Evolutionary conservation across 2,329 filamentous ascomycete genomes (phyloP), one percentile per base, ranked within the genome.

Genomic region (Ophiostoma perfectum): DNA sequence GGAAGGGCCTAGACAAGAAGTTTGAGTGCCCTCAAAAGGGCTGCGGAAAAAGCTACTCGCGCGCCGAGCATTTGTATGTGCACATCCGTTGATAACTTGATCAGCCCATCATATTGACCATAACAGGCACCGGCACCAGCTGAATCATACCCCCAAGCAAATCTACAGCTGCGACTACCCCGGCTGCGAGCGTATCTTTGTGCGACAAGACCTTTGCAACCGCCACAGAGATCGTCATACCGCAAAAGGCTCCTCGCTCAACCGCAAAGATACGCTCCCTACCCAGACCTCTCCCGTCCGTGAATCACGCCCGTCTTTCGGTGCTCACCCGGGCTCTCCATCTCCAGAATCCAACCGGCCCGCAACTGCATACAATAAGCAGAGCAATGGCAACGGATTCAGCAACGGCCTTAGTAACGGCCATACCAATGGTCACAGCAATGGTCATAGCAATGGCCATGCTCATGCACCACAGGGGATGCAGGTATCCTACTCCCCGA

Each of bases 121-220:
- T 16, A 9, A 47, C n/a, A 89, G 86, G 63, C 88, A 97, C 80
- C 88, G 95, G 63, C 94, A 98, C 79, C 93, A 98, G 80, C 81
- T 98, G 73, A 99, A 99, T 77, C 95, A 98, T 79, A 90, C 91
- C 69, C 94, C 94, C 18, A 97, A 97, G 79, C 92, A 96, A 76
- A 96, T 97, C 68, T 98, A 96, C 77, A 87, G 88, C 75, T 98
- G 95, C 81, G 92, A 96, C 75, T 97, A 93, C 74, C 91, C 92
- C 27, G 92, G 93, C 75, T 99, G 95, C 78, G 87, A 89, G 70
- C 90, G 94, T 66, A 89, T 91, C 44, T 99, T 98, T 80, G 94
- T 98, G 69, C 88, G 95, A 71, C 92, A 96, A 73, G 95, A 99
- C 78, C 83, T 99, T 69, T 93, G 95, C 76, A 90, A 95, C 75